Evolutionary conservation across 768 basidiomycete species (phyloP).

Genomic region (Termitomyces bulborhizus): DNA sequence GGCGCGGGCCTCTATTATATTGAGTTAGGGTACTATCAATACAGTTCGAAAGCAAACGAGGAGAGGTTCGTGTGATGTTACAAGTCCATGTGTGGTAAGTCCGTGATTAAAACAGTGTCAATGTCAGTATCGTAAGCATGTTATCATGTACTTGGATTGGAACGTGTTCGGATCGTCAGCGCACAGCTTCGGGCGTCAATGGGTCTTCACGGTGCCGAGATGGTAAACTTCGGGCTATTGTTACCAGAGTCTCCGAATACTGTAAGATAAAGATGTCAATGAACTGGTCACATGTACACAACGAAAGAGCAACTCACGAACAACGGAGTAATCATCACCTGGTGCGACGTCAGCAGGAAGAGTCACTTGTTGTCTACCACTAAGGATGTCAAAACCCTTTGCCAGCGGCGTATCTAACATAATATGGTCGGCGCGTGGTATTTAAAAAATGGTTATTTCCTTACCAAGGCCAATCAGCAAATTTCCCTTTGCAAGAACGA

Average conservation of each 20-base stretch:
- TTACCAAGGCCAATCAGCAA: conserved; percentile 24
- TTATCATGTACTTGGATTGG: conserved; percentile 1
- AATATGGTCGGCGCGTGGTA: background rate
- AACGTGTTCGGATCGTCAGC: conserved; percentile 3
- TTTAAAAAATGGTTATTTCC: conserved; percentile 1
- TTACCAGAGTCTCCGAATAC: conserved; percentile 30
- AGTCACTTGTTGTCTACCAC: conserved; percentile 24
- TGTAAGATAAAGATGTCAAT: conserved; percentile 5
- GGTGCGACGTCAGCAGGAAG: conserved; percentile 27
- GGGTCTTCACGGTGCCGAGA: conserved; percentile 23
- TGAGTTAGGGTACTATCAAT: conserved; percentile 12
- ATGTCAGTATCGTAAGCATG: conserved; percentile 10
- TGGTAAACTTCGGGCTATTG: conserved; percentile 37
- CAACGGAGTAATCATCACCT: conserved; percentile 29
- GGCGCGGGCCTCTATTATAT: conserved; percentile 8
- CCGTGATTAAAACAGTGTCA: conserved; percentile 4
- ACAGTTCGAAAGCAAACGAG: conserved; percentile 7
- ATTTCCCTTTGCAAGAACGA: conserved; percentile 33
- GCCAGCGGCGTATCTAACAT: conserved; percentile 25
- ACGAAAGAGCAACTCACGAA: conserved; percentile 25
- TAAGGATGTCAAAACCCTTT: conserved; percentile 28
- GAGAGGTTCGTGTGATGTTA: conserved; percentile 6
- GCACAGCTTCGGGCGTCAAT: background rate
- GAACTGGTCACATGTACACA: background rate
- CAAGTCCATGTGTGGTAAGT: conserved; percentile 7